A percentile compares a stretch with the other conserved stretches of the same genome.
These are phyloP conservation scores for Fraxinus baroniana DNA, from an alignment of 305 asterid species.

Conservation along the genomic window DNA sequence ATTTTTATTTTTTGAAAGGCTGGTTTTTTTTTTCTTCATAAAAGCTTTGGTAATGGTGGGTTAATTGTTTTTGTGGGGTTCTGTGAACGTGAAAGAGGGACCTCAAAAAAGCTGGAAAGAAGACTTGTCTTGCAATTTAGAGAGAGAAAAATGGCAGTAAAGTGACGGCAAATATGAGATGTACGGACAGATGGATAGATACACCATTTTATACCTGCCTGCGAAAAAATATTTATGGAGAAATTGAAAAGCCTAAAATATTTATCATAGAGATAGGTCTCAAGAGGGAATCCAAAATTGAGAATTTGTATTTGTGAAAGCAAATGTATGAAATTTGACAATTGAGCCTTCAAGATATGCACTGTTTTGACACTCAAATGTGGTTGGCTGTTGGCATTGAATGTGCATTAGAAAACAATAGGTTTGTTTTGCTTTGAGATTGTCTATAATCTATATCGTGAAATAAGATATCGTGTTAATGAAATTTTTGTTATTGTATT, in stretches of 20 bases:
- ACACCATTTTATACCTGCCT: constrained; percentile 37
- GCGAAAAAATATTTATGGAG: constrained; percentile 18
- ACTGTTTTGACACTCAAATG: constrained; percentile 7
- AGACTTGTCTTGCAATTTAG: constrained; percentile 77
- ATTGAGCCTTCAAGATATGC: background rate
- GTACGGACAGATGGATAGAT: constrained; percentile 1
- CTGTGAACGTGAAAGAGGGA: constrained; percentile 42
- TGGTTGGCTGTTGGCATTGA: constrained; percentile 22
- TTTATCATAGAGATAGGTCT: background rate
- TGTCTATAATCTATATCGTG: background rate
- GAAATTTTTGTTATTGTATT: background rate
- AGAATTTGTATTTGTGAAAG: background rate
- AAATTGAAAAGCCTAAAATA: constrained; percentile 23
- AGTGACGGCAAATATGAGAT: constrained; percentile 37
- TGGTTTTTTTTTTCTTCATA: constrained; percentile 19
- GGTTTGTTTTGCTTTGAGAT: background rate
- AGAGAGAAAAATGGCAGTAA: constrained; percentile 29
- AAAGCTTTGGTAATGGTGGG: constrained; percentile 34
- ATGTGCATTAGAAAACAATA: constrained; percentile 13
- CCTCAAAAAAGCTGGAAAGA: constrained; percentile 52
- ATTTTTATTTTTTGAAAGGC: constrained; percentile 15
- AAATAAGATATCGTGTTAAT: background rate
- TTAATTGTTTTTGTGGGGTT: constrained; percentile 46
- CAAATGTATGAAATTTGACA: constrained; percentile 21
- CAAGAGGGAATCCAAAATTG: background rate